Evolutionary conservation across 257 asterid species (phyloP).

Genomic region (Salvia rosmarinus): DNA sequence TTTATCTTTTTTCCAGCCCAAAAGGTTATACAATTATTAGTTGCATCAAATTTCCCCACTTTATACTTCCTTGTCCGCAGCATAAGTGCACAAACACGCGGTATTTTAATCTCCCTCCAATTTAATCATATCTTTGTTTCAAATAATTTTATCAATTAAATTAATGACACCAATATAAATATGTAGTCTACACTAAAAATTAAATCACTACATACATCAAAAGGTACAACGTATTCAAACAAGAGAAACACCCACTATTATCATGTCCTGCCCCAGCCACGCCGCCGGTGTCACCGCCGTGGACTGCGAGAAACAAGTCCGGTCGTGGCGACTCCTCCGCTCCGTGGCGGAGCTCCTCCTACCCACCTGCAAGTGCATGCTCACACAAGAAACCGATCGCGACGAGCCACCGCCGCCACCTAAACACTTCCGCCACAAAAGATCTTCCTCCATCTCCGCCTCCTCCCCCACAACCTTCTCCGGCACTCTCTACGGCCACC

Average conservation of each 20-base stretch:
- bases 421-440: constrained; percentile 19
- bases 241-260: background rate
- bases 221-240: background rate
- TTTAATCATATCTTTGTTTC: background rate
- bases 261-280: constrained; percentile 26
- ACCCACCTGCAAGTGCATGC: constrained; percentile 60
- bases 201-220: background rate
- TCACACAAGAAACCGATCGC: constrained; percentile 41
- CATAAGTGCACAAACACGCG: background rate
- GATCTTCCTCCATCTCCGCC: constrained; percentile 15
- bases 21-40: constrained; percentile 38
- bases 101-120: background rate
- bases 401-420: background rate
- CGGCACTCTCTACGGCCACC: constrained; percentile 54
- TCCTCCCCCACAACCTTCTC: constrained; percentile 41
- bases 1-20: constrained; percentile 35
- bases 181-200: background rate
- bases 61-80: background rate
- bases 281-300: constrained; percentile 48
- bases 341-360: constrained; percentile 53
- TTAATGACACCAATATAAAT: background rate
- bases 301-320: constrained; percentile 69
- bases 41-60: constrained; percentile 23
- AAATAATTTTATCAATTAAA: background rate
- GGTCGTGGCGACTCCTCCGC: constrained; percentile 75